These are phyloP conservation scores for Croton laevigatus DNA, from an alignment of 441 rosid genomes.

Conservation along the genomic window DNA sequence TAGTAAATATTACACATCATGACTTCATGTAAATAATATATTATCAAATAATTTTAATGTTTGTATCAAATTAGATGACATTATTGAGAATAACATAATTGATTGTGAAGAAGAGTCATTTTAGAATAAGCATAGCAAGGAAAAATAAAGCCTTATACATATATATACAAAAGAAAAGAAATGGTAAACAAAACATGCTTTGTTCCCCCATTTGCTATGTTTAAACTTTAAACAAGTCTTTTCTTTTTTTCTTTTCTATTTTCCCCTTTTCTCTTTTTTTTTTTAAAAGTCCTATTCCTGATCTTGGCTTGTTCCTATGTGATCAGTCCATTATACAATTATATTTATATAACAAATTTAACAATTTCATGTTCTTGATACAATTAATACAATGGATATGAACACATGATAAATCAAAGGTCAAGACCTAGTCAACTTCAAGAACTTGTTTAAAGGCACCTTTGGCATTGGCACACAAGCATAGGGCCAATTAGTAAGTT, in stretches of 20 bases:
- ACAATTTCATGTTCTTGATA: not conserved
- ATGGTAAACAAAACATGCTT: not conserved
- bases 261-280: not conserved
- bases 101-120: no score
- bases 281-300: not conserved
- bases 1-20: no score
- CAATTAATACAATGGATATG: conserved; percentile 3
- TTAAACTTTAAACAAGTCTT: not conserved
- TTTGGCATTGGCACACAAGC: not conserved
- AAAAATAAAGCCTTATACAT: not conserved
- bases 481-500: not conserved
- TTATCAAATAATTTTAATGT: no score
- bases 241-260: not conserved
- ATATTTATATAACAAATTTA: not conserved
- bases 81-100: no score
- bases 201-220: not conserved
- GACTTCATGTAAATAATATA: no score
- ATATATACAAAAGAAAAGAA: not conserved
- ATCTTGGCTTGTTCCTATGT: conserved; percentile 7
- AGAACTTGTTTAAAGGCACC: not conserved
- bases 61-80: no score
- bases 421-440: conserved; percentile 3
- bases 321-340: conserved; percentile 2
- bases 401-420: not conserved
- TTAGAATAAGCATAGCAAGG: not conserved